These are phyloP conservation scores for Dittrichia graveolens DNA, from an alignment of 129 eudicot genomes.

Conservation along the genomic window DNA sequence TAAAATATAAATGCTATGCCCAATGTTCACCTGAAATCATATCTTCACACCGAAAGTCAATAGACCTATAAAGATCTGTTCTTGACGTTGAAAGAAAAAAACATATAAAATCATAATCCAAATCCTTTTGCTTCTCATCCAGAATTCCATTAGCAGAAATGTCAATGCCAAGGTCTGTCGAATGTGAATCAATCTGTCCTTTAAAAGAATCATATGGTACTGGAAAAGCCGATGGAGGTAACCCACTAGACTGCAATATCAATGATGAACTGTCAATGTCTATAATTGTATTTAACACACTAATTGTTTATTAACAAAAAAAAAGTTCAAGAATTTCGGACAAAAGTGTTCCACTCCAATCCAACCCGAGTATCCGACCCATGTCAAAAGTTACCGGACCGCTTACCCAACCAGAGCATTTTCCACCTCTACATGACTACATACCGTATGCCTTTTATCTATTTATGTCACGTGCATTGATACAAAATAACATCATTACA, in stretches of 20 bases:
- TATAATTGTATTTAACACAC: not conserved
- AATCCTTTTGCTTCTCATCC: conserved; percentile 50
- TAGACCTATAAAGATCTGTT: conserved; percentile 79
- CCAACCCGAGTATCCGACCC: not conserved
- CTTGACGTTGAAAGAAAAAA: conserved; percentile 85
- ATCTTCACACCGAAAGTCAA: conserved; percentile 94
- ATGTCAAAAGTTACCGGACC: not conserved
- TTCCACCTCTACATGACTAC: not conserved
- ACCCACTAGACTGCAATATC: conserved; percentile 71
- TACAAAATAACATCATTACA: not conserved
- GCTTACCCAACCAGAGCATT: conserved; percentile 11
- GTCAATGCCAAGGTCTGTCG: conserved; percentile 31
- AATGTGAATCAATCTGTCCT: conserved; percentile 42
- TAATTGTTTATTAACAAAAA: not conserved
- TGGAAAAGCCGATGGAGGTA: conserved; percentile 81
- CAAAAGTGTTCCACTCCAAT: not conserved
- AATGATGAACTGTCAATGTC: conserved; percentile 22
- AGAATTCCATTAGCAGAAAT: conserved; percentile 34
- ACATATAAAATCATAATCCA: conserved; percentile 89
- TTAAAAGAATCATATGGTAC: conserved; percentile 82
- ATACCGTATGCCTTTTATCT: not conserved
- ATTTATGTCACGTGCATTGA: not conserved
- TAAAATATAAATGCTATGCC: not conserved
- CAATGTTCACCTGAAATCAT: conserved; percentile 78
- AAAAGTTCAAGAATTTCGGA: not conserved